Conservation (phyloP, 306 rosid genomes). For the Pachyrhizus erosus region DNA sequence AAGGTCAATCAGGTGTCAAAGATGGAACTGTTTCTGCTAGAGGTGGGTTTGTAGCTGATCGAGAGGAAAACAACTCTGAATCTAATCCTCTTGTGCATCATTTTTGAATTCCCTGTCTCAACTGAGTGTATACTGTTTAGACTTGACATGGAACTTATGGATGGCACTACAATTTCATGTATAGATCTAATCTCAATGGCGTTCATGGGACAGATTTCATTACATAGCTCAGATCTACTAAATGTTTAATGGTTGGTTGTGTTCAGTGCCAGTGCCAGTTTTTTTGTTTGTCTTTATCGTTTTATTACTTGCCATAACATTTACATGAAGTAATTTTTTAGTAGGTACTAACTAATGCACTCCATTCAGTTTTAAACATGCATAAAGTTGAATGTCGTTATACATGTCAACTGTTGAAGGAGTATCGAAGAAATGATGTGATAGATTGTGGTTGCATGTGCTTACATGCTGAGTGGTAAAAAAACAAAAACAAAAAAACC, state of each 20-base stretch:
- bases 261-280: neutral
- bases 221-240: constrained; percentile 27
- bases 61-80: constrained; percentile 38
- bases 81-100: constrained; percentile 43
- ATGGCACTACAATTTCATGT: constrained; percentile 51
- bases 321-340: neutral
- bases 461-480: too few relatives aligned
- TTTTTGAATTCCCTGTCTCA: constrained; percentile 36
- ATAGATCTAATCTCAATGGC: constrained; percentile 53
- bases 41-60: constrained; percentile 77
- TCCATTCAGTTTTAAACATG: neutral
- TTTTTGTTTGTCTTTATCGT: neutral
- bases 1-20: constrained; percentile 71
- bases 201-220: constrained; percentile 45
- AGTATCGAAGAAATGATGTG: too few relatives aligned
- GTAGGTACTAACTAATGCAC: neutral
- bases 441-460: too few relatives aligned
- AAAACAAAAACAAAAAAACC: too few relatives aligned
- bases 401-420: too few relatives aligned
- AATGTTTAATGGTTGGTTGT: constrained; percentile 25
- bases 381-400: neutral
- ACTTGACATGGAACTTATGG: constrained; percentile 44
- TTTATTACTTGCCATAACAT: neutral
- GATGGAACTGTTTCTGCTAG: constrained; percentile 76
- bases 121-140: constrained; percentile 40